Base-by-base conservation (phyloP, 768 basidiomycete genomes). In the Termitomyces sp. region DNA sequence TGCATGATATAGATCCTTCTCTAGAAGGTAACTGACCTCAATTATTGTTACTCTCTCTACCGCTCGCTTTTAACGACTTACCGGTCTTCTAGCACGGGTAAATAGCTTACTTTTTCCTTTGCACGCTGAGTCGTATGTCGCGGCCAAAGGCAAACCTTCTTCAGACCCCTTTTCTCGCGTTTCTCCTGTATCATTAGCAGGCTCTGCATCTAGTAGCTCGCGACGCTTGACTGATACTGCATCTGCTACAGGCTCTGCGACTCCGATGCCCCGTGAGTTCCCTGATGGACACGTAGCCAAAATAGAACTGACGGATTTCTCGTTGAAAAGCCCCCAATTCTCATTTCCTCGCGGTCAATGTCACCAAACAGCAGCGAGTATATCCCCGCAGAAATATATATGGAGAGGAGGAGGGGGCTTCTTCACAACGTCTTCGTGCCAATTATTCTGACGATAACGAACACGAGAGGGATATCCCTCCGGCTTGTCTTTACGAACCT, bases 241-340 rank as follows among this genome's bases (percentile, higher is more conserved):
- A 35, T 57, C 57, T 15, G 15, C 45, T 48, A 61, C 62, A 26
- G 61, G 63, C 28, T 54, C 69, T 17, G 57, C 63, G 14, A 62
- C 64, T 19, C 17, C 49, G 3, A 77, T 77, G 75, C 70, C 70
- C 54, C 75, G 76, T 77, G 66, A 61, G 70, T 63, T 58, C 41
- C 14, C 11, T 56, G 31, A 60, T 55, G 43, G 55, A 31, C 21
- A n/a, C 19, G 17, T 41, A 31, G 48, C 53, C 37, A 37, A 59
- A 46, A 43, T 52, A 53, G 19, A 9, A 41, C 51, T 60, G 35
- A 65, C 57, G n/a, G 19, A 59, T 57, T 40, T 21, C 21, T 51
- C 17, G 37, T n/a, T 46, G 43, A n/a, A 60, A 33, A 77, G 76
- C 75, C 1, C 75, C 75, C 1, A 73, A 73, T 57, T 70, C 66